Evolutionary conservation across 306 rosid species (phyloP), one percentile per base, ranked within the genome.

Genomic region (Gastrolobium bilobum): DNA sequence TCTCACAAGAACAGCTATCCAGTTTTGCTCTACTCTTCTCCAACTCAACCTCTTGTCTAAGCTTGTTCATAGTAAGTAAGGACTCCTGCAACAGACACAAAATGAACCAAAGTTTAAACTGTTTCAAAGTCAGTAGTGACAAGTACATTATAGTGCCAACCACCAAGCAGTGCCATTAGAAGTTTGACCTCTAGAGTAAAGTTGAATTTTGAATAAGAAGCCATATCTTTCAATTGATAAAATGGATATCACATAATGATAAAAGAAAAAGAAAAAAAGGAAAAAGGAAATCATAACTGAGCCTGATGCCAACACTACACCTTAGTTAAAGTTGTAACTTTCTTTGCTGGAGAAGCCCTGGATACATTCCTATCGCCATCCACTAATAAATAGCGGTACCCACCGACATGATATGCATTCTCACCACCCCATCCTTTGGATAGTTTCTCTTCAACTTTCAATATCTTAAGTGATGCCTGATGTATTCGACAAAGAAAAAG

Each of bases 341-440:
- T 95, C 73, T 94, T 90, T 53, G 94, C 86, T 38, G 99, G 99
- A 30, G 99, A 91, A 84, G 99, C 93, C 91, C 99, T 91, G 86
- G 99, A 91, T 84, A 88, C 82, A 63, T 82, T 87, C 85, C 93
- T 90, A 82, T 91, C 98, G 54, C 89, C 86, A 72, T 95, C 99
- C 80, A 88, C 88, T 47, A 95, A 85, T 83, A 95, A 84, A 90
- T 95, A 95, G 37, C 99, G 98, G 84, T 95, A 93, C 15, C 96
- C 98, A 38, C 88, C 35, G 38, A 95, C 99, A 80, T 95, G 99
- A 85, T 95, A 93, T 14, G 97, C 99, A 83, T 91, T 95, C 83
- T 95, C 98, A 79, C 99, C 99, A 42, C 88, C 96, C 99, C 99
- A 95, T 82, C 99, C 99, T 89, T 91, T 95, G 8, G 98, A 93